Evolutionary conservation across 805 yeast genomes (phyloP), one percentile per base, ranked within the genome.

Genomic region (Metschnikowia gruessii): DNA sequence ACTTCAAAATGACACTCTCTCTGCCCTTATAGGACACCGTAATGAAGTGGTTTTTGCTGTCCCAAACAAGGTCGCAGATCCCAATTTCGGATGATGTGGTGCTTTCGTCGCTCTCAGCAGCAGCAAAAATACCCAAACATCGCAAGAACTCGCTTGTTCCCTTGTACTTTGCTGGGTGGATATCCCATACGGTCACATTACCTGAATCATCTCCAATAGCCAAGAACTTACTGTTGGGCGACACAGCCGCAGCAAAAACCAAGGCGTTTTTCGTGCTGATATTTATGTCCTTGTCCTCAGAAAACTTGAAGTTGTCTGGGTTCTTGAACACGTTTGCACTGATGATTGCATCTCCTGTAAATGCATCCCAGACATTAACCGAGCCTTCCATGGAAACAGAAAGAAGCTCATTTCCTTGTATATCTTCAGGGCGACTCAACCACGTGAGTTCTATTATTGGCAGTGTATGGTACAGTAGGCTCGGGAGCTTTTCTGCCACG

Each of bases 141-240:
- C 57, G 53, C 43, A 68, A 49, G 8, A 49, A 33, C 10, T 54
- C 58, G 12, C 24, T 46, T 9, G 46, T 31, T 33, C 50, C 40
- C 15, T 47, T 46, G 17, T 50, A 50, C 28, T 45, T 37, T 28
- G 53, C 43, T 13, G 48, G 34, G 11, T 56, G 48, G 1, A 79
- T 55, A 48, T 76, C 75, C 76, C 83, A 82, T 0, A 85, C 58
- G 10, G 76, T 63, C 2, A 85, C 70, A 21, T 70, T 69, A 0
- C 92, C 90, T 33, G 79, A 79, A 45, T 79, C 77, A 34, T 83
- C 87, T 1, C 88, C 95, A 1, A 85, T 68, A 0, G 82, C 89
- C 22, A 83, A 62, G 54, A 65, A 71, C 11, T 65, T 59, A 37
- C 63, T 61, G 57, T 79, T 70, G 0, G 79, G 76, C 0, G 89